Evolutionary conservation across 352 stramenopile species (phyloP).

Genomic region (Pythium sp.): DNA sequence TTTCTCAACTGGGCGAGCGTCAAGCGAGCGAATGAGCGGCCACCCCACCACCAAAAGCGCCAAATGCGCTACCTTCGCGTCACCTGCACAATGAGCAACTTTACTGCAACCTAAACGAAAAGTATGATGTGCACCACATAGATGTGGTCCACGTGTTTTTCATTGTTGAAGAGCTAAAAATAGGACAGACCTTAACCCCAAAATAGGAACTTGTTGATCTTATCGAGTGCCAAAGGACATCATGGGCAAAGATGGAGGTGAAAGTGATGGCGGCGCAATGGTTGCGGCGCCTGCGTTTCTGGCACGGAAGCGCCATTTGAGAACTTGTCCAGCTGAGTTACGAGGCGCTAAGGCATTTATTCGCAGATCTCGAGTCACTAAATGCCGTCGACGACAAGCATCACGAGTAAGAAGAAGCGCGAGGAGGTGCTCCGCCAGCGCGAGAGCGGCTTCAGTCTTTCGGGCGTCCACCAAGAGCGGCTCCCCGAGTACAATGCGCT

Average conservation of each 20-base stretch:
- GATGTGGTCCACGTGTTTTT: no score
- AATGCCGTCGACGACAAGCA: conserved; percentile 10
- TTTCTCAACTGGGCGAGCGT: conserved; percentile 9
- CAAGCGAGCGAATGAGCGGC: neutral
- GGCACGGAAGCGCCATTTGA: neutral
- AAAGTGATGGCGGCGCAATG: no score
- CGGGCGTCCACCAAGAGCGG: conserved; percentile 61
- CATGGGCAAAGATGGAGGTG: no score
- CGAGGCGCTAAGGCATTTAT: neutral
- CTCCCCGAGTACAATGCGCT: conserved; percentile 87
- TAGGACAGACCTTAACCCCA: neutral
- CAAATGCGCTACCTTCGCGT: neutral
- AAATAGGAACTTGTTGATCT: neutral
- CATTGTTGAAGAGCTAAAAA: neutral
- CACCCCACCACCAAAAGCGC: conserved; percentile 19
- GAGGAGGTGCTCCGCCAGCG: conserved; percentile 48
- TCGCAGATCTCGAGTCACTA: neutral
- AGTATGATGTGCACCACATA: neutral
- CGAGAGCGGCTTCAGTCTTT: conserved; percentile 59
- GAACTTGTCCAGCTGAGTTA: neutral
- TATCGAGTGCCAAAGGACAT: neutral
- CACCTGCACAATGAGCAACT: neutral
- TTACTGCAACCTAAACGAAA: neutral
- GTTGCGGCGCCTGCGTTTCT: neutral
- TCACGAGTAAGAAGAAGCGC: conserved; percentile 32